Evolutionary conservation across 139 green algal genomes (phyloP), one percentile per base, ranked within the genome.

Genomic region (Marvania coccoides): DNA sequence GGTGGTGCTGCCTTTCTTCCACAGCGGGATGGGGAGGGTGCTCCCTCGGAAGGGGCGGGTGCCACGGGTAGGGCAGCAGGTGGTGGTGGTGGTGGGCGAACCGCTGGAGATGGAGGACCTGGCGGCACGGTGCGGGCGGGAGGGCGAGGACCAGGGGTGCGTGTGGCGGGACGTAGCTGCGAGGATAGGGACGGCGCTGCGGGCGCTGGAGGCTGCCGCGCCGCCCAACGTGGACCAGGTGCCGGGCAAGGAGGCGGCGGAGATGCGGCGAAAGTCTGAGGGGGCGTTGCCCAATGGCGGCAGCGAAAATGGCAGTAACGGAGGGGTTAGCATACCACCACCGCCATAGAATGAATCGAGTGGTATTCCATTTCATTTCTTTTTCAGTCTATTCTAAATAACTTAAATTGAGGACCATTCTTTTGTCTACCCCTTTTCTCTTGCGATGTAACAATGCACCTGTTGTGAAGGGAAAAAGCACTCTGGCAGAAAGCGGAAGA

Each of bases 1-100:
- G 0, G 38, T 87, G 3, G 69, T 96, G 4, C 70, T 96, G 26
- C 89, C 90, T 13, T 88, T 92, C 75, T 92, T 88, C 75, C 90
- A 95, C 76, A 82, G 60, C 28, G 81, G 82, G 46, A 95, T 95
- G 85, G 83, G 71, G 2, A 6, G 48, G 0, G 78, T 95, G 31
- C 75, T 94, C 70, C 88, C 89, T 4, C 66, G 77, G 40, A 51
- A 69, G 1, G 47, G 37, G n/a, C 23, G 15, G 2, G 8, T 90
- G 23, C 85, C 87, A 3, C 42, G 77, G 0, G 13, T 55, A 14
- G 83, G 83, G 7, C 59, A 88, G 1, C 4, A 63, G 3, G 76
- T 93, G 30, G 38, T 24, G 5, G 79, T 93, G 42, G 65, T 60
- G n/a, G 65, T 91, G 34, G 88, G 88, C 1, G 51, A 85, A 59